phyloP scores from a whole-genome alignment of 352 stramenopile genomes.

The Phytophthora hybrid region DNA sequence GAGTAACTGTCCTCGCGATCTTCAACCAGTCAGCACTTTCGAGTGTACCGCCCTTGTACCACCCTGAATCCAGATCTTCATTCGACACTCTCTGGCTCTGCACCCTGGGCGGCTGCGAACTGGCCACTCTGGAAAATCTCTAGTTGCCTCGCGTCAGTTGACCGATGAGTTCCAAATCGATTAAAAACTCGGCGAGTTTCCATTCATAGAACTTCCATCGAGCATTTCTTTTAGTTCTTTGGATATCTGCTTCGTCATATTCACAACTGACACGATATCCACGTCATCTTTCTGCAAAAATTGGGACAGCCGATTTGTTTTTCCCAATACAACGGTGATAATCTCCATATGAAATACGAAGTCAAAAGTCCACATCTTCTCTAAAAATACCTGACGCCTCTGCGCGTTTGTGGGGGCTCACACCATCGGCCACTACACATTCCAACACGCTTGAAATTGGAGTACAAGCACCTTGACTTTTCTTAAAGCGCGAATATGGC shows the following conservation, averaged over 20 bases:
- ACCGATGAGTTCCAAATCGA: background rate
- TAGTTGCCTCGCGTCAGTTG: too few relatives aligned
- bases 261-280: constrained; percentile 3
- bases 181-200: background rate
- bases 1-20: too few relatives aligned
- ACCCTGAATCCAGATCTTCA: too few relatives aligned
- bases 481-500: background rate
- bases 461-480: background rate
- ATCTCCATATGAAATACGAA: constrained; percentile 10
- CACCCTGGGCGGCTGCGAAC: too few relatives aligned
- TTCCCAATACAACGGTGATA: background rate
- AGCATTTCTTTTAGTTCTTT: constrained; percentile 3
- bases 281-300: constrained; percentile 3
- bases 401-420: background rate
- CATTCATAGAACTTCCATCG: background rate
- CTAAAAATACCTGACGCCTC: background rate
- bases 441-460: constrained; percentile 1
- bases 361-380: constrained; percentile 9
- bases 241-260: background rate
- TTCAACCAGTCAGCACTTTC: too few relatives aligned
- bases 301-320: constrained; percentile 6
- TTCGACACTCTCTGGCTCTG: too few relatives aligned
- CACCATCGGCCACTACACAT: background rate
- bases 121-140: too few relatives aligned
- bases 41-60: too few relatives aligned